Evolutionary conservation across 2,329 filamentous ascomycete species (phyloP).

Genomic region (Endoconidiophora laricicola): DNA sequence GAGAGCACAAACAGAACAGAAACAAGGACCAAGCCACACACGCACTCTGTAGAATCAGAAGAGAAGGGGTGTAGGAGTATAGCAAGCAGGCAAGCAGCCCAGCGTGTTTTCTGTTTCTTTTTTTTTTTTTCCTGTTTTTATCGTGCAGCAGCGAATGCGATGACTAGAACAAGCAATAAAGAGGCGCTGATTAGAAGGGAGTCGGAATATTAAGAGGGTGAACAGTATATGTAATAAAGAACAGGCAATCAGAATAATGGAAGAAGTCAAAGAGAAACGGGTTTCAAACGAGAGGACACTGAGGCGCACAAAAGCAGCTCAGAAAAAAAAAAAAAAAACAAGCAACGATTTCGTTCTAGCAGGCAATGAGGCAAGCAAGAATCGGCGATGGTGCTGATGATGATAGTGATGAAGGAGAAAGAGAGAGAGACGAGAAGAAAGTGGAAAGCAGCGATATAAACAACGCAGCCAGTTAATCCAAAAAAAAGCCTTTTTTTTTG

Average conservation of each 20-base stretch:
- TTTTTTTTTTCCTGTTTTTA: too few species aligned
- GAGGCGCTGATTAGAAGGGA: background rate
- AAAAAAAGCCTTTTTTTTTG: background rate
- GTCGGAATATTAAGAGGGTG: too few species aligned
- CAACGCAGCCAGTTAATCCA: background rate
- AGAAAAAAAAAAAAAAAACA: background rate
- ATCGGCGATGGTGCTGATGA: too few species aligned
- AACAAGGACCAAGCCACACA: background rate
- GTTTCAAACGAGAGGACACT: background rate
- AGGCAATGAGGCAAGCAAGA: too few species aligned
- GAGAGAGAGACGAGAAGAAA: background rate
- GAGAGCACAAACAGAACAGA: slow-evolving; percentile 2
- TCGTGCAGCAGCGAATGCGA: background rate
- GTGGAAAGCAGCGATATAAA: background rate
- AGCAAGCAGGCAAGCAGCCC: background rate
- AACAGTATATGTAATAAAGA: background rate
- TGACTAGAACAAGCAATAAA: background rate
- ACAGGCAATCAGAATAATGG: background rate
- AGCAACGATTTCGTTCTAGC: too few species aligned
- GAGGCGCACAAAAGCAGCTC: background rate
- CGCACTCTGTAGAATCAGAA: background rate
- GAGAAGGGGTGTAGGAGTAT: background rate
- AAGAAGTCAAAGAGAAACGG: too few species aligned
- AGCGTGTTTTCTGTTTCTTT: too few species aligned
- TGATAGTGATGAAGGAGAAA: background rate